phyloP scores from a whole-genome alignment of 805 yeast genomes.

The Scheffersomyces coipomensis region DNA sequence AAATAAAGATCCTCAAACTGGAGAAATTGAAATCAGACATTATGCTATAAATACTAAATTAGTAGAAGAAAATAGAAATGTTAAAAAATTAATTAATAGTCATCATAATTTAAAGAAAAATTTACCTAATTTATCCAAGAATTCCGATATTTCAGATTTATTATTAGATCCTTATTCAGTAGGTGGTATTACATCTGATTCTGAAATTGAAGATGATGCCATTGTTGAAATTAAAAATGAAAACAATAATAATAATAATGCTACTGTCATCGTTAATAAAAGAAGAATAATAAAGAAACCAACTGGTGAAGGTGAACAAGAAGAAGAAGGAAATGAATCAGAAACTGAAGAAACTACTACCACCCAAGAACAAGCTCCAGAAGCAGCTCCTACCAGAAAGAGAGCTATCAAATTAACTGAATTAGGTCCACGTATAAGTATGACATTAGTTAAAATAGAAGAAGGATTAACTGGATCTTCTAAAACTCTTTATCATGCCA shows the following conservation, averaged over 20 bases:
- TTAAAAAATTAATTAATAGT: constrained; percentile 66
- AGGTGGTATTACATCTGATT: constrained; percentile 82
- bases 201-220: constrained; percentile 91
- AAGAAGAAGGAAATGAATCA: constrained; percentile 16
- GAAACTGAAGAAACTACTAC: constrained; percentile 13
- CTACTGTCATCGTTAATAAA: constrained; percentile 15
- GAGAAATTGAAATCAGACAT: constrained; percentile 81
- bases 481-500: constrained; percentile 81
- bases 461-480: constrained; percentile 85
- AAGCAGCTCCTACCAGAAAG: constrained; percentile 41
- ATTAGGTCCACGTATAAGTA: constrained; percentile 83
- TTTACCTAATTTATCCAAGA: constrained; percentile 67
- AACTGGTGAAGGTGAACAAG: constrained; percentile 9
- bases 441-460: constrained; percentile 80
- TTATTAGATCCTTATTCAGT: constrained; percentile 80
- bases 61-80: constrained; percentile 72
- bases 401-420: constrained; percentile 91
- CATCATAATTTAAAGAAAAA: constrained; percentile 58
- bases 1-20: constrained; percentile 68
- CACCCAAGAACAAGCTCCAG: too few relatives aligned
- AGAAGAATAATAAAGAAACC: constrained; percentile 10
- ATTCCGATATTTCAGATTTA: constrained; percentile 77
- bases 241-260: constrained; percentile 9
- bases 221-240: constrained; percentile 57
- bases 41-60: constrained; percentile 83